Evolutionary conservation across 2,329 filamentous ascomycete genomes (phyloP).

Genomic region (Xylaria sp.): DNA sequence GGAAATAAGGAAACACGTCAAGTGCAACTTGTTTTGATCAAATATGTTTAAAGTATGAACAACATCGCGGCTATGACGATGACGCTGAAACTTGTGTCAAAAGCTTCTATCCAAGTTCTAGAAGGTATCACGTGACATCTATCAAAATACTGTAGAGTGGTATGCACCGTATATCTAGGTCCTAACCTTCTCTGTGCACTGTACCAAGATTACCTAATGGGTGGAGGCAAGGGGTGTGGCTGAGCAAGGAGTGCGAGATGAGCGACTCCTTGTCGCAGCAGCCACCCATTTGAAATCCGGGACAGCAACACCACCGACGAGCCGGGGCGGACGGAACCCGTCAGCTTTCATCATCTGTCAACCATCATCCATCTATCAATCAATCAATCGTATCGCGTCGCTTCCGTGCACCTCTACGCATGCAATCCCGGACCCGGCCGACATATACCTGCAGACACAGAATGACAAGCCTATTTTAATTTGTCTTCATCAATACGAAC

Average conservation of each 20-base stretch:
- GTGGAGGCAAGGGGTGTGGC: not conserved
- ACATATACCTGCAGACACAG: not conserved
- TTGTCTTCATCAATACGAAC: not conserved
- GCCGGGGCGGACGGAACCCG: constrained; percentile 1
- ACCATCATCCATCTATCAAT: not conserved
- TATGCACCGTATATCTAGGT: too few species aligned
- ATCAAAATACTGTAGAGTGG: too few species aligned
- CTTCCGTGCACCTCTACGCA: not conserved
- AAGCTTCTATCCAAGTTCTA: too few species aligned
- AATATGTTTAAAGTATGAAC: too few species aligned
- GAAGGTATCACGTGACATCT: too few species aligned
- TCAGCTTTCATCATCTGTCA: constrained; percentile 2
- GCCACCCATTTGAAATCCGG: constrained; percentile 36
- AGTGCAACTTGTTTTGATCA: too few species aligned
- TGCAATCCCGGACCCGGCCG: not conserved
- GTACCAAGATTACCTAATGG: not conserved
- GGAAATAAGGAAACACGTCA: too few species aligned
- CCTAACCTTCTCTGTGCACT: too few species aligned
- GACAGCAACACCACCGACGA: constrained; percentile 13
- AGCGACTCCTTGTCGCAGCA: not conserved
- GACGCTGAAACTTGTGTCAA: too few species aligned
- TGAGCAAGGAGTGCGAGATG: not conserved
- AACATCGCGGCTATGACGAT: too few species aligned
- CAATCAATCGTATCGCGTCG: not conserved
- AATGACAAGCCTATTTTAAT: constrained; percentile 24